These are phyloP conservation scores for Durio zibethinus DNA, from an alignment of 345 rosid genomes.

Conservation along the genomic window DNA sequence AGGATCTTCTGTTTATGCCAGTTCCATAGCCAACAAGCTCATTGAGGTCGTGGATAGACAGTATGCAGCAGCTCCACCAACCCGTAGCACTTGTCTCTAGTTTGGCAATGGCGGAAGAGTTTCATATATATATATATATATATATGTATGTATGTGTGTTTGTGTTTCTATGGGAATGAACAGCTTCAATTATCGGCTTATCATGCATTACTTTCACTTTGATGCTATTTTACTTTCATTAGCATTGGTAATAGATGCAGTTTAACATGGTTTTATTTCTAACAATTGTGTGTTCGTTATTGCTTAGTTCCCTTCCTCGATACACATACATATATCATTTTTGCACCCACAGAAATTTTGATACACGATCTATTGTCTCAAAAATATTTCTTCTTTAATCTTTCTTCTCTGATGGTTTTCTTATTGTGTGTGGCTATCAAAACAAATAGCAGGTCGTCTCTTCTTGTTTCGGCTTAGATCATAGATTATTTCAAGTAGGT, in stretches of 20 bases:
- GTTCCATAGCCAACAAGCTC: slow-evolving; percentile 68
- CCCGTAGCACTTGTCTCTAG: slow-evolving; percentile 18
- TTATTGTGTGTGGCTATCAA: background rate
- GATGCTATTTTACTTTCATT: background rate
- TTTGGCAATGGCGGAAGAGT: background rate
- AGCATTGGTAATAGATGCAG: background rate
- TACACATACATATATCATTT: background rate
- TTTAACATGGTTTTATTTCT: background rate
- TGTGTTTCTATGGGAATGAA: background rate
- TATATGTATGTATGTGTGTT: background rate
- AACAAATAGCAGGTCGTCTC: background rate
- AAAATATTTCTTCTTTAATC: background rate
- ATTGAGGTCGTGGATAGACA: slow-evolving; percentile 69
- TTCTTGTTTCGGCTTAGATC: background rate
- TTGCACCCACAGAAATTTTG: background rate
- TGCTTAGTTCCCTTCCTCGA: background rate
- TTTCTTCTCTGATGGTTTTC: background rate
- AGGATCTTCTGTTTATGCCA: slow-evolving; percentile 12
- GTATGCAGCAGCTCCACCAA: slow-evolving; percentile 43
- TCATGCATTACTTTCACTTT: slow-evolving; percentile 1
- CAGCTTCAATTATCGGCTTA: background rate
- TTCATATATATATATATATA: background rate
- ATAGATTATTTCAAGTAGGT: background rate
- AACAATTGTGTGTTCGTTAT: background rate
- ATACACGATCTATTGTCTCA: background rate